Base-by-base conservation (phyloP, 2,329 filamentous ascomycete species). In the Cladophialophora psammophila region DNA sequence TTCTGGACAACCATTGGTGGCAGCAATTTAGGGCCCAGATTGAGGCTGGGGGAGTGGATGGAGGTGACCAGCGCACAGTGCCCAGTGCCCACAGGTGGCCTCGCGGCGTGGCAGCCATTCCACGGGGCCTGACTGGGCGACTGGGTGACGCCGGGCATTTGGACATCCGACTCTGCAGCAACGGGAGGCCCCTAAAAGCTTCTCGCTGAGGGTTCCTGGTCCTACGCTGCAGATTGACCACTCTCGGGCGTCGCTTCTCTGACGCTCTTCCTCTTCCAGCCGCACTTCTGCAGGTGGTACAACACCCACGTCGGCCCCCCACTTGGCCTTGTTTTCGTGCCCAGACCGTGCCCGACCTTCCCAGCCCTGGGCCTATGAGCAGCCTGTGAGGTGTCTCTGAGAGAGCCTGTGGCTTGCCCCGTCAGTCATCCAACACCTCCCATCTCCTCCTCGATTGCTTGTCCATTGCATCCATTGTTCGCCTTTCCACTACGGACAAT, bases 1-100 rank as follows among this genome's bases (percentile, higher is more conserved):
- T 68, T 65, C 53, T 55, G 42, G 26, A 26, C 34, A 20, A 34
- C 34, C n/a, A 68, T 68, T 68, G 66, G 66, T 42, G 62, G 48
- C 32, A 50, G 42, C 36, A 40, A 18, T 53, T 61, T 55, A 13
- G 9, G 45, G 18, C 45, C 45, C 18, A 50, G 45, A 50, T 50
- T 57, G 35, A 32, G 53, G 36, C 15, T 55, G 48, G 34, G 45
- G 52, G 42, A 20, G 38, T 18, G 38, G 60, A 62, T 54, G 48
- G 60, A 60, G 40, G 57, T 34, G 26, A 18, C 13, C 26, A 3
- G 45, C 12, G 45, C 15, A 50, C n/a, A n/a, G 26, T 26, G 26
- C 26, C 26, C 26, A 26, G 26, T 26, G 45, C 45, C 13, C 26
- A 26, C 3, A 50, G 45, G 45, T 18, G 36, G 40, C 32, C 31